Base-by-base conservation (phyloP, 306 rosid genomes). In the Betula pendula region DNA sequence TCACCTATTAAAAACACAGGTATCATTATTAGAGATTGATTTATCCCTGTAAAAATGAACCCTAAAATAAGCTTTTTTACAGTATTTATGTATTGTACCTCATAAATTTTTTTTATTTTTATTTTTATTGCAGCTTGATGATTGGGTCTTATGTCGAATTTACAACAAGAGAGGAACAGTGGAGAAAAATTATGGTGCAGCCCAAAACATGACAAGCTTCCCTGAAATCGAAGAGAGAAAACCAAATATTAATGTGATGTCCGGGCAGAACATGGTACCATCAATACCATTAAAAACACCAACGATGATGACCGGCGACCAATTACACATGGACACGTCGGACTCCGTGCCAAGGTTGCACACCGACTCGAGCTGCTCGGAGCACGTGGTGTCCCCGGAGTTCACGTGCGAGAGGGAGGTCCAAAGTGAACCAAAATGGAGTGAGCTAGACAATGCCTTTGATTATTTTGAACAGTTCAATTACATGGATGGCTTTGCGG, bases 111-210 rank as follows among this genome's bases (percentile, higher is more conserved):
- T 17, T 2, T n/a, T 2, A 0, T 29, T 63, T 47, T 1, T 12
- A 75, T 22, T 16, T 47, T n/a, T 42, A 6, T 31, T 80, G 50
- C 98, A 95, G 99, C 88, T 95, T 76, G 97, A 95, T 76, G 99
- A 95, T 31, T 95, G 99, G 97, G 99, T 95, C 1, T 75, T 95
- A 16, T 95, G 99, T 51, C 87, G 97, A 58, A 92, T 95, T 17
- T 95, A 95, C 90, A 95, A 95, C 88, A 95, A 95, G 88, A 92
- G 89, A 67, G 97, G 97, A 1, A 81, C 79, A 59, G 73, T 89
- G 38, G 97, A 92, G 81, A 90, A 89, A 78, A 47, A 52, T 75
- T 79, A 83, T 35, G n/a, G 74, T 5, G 16, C 35, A 67, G 85
- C 84, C 68, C 74, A 69, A 31, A 85, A 68, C 56, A 8, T 31